Base-by-base conservation (phyloP, 805 yeast species). In the Candida adriatica region DNA sequence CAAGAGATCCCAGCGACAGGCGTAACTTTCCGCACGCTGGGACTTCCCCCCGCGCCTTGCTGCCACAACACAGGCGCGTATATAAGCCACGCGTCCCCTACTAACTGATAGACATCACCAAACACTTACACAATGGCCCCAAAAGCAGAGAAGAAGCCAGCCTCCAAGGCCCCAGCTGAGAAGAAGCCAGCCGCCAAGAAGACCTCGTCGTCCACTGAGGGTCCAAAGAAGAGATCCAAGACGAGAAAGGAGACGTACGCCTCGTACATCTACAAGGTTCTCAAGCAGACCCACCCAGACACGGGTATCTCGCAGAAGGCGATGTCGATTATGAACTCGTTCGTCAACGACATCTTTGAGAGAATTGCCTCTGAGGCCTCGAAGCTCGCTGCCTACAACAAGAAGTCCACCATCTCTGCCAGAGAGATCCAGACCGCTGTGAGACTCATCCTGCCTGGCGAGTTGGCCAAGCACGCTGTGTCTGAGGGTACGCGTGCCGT, bases 371-470 rank as follows among this genome's bases (percentile, higher is more conserved):
- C 90, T 55, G 96, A 88, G 73, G 96, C 96, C 55, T 88, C 96
- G 50, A 90, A 88, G 72, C 79, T 90, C 57, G 96, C 96, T 68
- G 95, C 95, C 59, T 88, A 88, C 82, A 88, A 88, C 84, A 87
- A 87, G 76, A 88, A 87, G 72, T 85, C 95, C 40, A 88, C 97
- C 53, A 88, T 90, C 59, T 86, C 96, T 49, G 94, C 96, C 42
- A 86, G 96, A 74, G 96, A 88, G 73, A 88, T 88, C 57, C 96
- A 88, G 75, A 88, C 96, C 53, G 96, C 97, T 52, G 96, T 88
- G 49, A 85, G 96, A 78, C 79, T 88, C 59, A 87, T 88, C 68
- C 79, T 88, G 56, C 97, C 97, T 53, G 96, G 96, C 78, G 96
- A 88, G 74, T 76, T 88, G 62, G 95, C 96, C 53, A 87, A 87